phyloP scores from a whole-genome alignment of 148 eudicot genomes.

The Camellia japonica region DNA sequence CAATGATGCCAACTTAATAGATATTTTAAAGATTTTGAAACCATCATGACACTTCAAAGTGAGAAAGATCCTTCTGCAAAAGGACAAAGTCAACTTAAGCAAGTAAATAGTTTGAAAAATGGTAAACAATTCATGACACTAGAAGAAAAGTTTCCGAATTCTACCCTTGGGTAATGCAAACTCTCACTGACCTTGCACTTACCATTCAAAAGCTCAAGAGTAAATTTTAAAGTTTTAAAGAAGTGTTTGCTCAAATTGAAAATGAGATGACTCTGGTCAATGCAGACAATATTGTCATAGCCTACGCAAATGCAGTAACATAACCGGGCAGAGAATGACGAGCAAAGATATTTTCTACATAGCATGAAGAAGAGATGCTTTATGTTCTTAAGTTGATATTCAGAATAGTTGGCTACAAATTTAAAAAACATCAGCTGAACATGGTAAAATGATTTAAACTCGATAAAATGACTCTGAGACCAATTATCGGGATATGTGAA shows the following conservation, averaged over 20 bases:
- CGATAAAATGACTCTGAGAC: too few relatives aligned
- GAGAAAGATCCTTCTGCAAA: neutral
- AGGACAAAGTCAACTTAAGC: neutral
- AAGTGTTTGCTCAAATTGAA: neutral
- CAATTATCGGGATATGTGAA: too few relatives aligned
- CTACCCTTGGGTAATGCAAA: too few relatives aligned
- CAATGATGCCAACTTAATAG: neutral
- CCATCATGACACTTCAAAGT: neutral
- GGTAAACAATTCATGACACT: too few relatives aligned
- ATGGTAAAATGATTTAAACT: too few relatives aligned
- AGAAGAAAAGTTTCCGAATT: too few relatives aligned
- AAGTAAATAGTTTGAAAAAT: neutral
- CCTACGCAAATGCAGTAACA: neutral
- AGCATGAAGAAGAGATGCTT: too few relatives aligned
- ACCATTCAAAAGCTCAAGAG: too few relatives aligned
- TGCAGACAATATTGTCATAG: neutral
- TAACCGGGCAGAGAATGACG: too few relatives aligned
- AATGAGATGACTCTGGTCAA: neutral
- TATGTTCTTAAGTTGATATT: neutral
- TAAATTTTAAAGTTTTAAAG: too few relatives aligned
- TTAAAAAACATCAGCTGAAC: neutral
- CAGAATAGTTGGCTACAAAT: neutral
- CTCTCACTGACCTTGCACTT: too few relatives aligned
- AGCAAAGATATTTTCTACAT: too few relatives aligned
- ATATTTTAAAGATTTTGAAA: neutral